These are phyloP conservation scores for Apophysomyces ossiformis DNA, from an alignment of 371 early-diverging fungal genomes.

Conservation along the genomic window DNA sequence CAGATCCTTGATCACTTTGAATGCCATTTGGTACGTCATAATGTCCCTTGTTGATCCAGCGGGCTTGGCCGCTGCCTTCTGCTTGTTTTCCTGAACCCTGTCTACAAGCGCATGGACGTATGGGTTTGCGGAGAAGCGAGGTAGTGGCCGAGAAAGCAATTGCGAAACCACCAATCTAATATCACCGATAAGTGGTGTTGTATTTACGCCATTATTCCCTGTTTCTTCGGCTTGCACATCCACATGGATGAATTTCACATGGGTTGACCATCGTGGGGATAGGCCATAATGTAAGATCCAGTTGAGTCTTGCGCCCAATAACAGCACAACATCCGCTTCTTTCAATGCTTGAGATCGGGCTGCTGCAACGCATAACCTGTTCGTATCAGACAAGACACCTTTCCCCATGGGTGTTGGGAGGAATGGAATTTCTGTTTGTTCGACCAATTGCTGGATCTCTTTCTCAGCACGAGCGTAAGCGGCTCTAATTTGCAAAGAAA, in stretches of 20 bases:
- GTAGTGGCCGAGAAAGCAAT: slow-evolving; percentile 31
- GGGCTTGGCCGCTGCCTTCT: slow-evolving; percentile 31
- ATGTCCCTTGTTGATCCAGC: slow-evolving; percentile 49
- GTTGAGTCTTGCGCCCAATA: slow-evolving; percentile 79
- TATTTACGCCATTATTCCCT: slow-evolving; percentile 54
- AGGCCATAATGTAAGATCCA: slow-evolving; percentile 85
- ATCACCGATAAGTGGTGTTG: slow-evolving; percentile 69
- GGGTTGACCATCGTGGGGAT: slow-evolving; percentile 57
- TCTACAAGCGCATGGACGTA: slow-evolving; percentile 39
- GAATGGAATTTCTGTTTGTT: slow-evolving; percentile 66
- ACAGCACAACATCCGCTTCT: slow-evolving; percentile 72
- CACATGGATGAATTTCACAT: slow-evolving; percentile 72
- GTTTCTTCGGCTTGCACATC: slow-evolving; percentile 76
- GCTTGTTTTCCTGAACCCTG: slow-evolving; percentile 53
- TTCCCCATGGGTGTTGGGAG: slow-evolving; percentile 87
- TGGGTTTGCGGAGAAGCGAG: slow-evolving; percentile 16
- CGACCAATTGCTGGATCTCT: slow-evolving; percentile 61
- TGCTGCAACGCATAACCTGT: slow-evolving; percentile 70
- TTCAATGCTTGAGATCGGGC: slow-evolving; percentile 72
- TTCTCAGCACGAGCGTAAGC: slow-evolving; percentile 59
- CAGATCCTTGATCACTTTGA: slow-evolving; percentile 60
- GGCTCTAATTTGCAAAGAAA: no score
- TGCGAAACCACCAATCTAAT: slow-evolving; percentile 57
- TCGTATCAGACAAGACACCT: slow-evolving; percentile 70
- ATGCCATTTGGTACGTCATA: slow-evolving; percentile 75